phyloP scores from a whole-genome alignment of 805 yeast species.

The Monosporozyma aerobia region DNA sequence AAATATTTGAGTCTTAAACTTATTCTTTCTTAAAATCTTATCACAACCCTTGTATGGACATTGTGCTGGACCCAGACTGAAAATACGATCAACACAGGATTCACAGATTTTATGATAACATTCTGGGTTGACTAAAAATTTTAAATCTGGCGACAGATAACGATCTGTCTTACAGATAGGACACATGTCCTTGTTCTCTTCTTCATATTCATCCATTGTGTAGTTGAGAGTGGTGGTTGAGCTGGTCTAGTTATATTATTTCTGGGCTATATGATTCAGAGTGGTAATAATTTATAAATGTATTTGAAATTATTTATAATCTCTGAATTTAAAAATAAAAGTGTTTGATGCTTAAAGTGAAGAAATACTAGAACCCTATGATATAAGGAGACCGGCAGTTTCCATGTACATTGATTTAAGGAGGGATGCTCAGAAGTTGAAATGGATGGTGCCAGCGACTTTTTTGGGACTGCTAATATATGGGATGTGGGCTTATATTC shows the following conservation, averaged over 20 bases:
- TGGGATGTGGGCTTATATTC: slow-evolving; percentile 36
- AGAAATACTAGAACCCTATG: not conserved
- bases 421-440: not conserved
- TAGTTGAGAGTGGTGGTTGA: not conserved
- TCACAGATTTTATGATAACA: slow-evolving; percentile 98
- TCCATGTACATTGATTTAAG: not conserved
- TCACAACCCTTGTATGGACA: slow-evolving; percentile 93
- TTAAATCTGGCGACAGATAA: slow-evolving; percentile 88
- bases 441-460: slow-evolving; percentile 1
- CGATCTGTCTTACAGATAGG: slow-evolving; percentile 95
- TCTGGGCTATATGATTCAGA: not conserved
- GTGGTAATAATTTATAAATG: too few species aligned
- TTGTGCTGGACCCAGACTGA: slow-evolving; percentile 89
- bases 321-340: not conserved
- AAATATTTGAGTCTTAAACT: slow-evolving; percentile 85
- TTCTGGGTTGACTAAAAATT: slow-evolving; percentile 87
- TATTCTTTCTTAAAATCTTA: slow-evolving; percentile 74
- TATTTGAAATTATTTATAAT: not conserved
- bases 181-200: slow-evolving; percentile 72
- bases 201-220: slow-evolving; percentile 37
- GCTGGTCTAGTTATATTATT: not conserved
- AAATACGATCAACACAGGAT: slow-evolving; percentile 91
- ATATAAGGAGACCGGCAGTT: not conserved
- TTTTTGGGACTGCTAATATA: slow-evolving; percentile 25
- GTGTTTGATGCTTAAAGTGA: not conserved